Percentiles rank a stretch among this genome's conserved stretches.
Conservation (phyloP, 2,329 filamentous ascomycete species). For the Aureobasidium sp. region DNA sequence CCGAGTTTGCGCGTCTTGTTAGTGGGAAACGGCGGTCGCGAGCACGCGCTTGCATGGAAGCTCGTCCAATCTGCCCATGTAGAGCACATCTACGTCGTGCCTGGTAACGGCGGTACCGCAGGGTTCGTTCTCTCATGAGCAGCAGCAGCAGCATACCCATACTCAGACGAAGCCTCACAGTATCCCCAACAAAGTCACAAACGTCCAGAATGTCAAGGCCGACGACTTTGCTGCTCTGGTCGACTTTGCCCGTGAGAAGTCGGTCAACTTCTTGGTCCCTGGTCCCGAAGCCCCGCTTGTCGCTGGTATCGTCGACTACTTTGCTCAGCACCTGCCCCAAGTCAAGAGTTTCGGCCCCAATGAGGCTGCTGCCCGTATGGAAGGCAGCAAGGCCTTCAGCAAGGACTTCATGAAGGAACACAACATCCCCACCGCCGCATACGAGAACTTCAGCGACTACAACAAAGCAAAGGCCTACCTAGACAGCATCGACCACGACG, state of each 20-base stretch:
- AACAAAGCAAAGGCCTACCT: constrained; percentile 54
- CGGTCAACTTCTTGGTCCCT: constrained; percentile 76
- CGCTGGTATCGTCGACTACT: constrained; percentile 79
- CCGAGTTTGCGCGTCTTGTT: constrained; percentile 63
- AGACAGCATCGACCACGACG: constrained; percentile 59
- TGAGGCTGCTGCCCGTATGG: constrained; percentile 76
- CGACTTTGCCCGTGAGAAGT: constrained; percentile 62
- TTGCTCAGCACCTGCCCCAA: constrained; percentile 44
- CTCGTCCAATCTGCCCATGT: constrained; percentile 74
- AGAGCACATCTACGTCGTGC: constrained; percentile 61
- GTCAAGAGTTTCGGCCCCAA: constrained; percentile 83
- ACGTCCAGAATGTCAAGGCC: constrained; percentile 60
- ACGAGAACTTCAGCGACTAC: constrained; percentile 65
- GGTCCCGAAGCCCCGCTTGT: constrained; percentile 93
- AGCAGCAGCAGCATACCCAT: not conserved
- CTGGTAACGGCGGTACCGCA: constrained; percentile 83
- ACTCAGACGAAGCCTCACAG: constrained; percentile 17
- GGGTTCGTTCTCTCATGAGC: constrained; percentile 25
- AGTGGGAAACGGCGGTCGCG: constrained; percentile 87
- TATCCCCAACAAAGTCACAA: constrained; percentile 39
- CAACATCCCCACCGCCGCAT: constrained; percentile 82
- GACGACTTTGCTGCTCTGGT: constrained; percentile 75
- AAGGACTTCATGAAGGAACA: constrained; percentile 97
- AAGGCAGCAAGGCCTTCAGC: constrained; percentile 93
- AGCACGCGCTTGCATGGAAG: constrained; percentile 94